Conservation (phyloP, 495 filamentous ascomycete species). For the Bathelium albidoporum region DNA sequence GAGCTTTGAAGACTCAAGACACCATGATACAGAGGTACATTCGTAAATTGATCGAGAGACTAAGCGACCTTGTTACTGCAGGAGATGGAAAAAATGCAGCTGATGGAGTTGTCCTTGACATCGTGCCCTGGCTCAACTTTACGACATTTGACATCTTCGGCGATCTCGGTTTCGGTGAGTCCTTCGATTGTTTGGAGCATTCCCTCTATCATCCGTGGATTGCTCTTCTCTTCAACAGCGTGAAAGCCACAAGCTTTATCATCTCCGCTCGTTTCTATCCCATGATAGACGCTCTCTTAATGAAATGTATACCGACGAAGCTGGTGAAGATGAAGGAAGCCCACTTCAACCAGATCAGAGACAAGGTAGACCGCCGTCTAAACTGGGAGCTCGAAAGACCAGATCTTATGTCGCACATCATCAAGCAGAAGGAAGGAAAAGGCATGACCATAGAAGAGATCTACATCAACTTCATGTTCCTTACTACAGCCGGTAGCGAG, state of each 20-base stretch:
- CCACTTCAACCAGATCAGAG: conserved; percentile 21
- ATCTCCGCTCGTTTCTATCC: conserved; percentile 7
- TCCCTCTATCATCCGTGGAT: conserved; percentile 25
- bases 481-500: conserved; percentile 31
- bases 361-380: conserved; percentile 24
- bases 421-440: conserved; percentile 25
- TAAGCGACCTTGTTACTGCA: conserved; percentile 6
- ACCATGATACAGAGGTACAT: conserved; percentile 27
- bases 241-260: conserved; percentile 20
- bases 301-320: conserved; percentile 18
- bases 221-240: conserved; percentile 22
- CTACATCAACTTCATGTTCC: conserved; percentile 23
- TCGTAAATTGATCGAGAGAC: conserved; percentile 21
- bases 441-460: conserved; percentile 25
- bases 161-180: conserved; percentile 30
- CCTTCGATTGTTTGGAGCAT: conserved; percentile 27
- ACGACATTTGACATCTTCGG: conserved; percentile 32
- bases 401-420: conserved; percentile 28
- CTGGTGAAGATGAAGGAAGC: conserved; percentile 11
- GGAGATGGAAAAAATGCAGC: conserved; percentile 7
- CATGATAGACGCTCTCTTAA: conserved; percentile 14
- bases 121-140: conserved; percentile 29
- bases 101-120: conserved; percentile 20
- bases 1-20: conserved; percentile 27
- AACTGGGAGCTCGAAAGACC: conserved; percentile 12